phyloP scores from a whole-genome alignment of 345 rosid species.

The Stellera chamaejasme region DNA sequence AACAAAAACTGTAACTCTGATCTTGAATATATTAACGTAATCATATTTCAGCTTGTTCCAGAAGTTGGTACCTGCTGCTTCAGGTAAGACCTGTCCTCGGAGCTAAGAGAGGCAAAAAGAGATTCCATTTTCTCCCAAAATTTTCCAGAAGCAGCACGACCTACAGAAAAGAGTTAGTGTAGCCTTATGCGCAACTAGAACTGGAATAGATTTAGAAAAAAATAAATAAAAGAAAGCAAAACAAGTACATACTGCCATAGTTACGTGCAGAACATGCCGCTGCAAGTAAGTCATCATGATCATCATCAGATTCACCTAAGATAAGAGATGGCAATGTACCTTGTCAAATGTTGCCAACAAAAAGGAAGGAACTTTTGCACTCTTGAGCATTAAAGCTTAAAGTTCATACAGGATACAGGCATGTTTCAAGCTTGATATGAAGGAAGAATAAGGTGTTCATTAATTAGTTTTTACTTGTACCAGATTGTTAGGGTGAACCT shows the following conservation, averaged over 20 bases:
- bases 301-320: constrained; percentile 87
- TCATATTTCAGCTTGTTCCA: constrained; percentile 10
- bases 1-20: constrained; percentile 9
- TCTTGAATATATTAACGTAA: constrained; percentile 8
- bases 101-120: constrained; percentile 47
- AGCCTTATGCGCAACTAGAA: neutral
- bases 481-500: neutral
- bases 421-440: no score
- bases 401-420: neutral
- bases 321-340: constrained; percentile 9
- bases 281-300: constrained; percentile 69
- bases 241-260: constrained; percentile 47
- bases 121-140: constrained; percentile 91
- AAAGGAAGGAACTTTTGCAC: neutral
- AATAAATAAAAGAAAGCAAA: constrained; percentile 7
- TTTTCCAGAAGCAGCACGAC: constrained; percentile 54
- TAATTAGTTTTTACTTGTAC: neutral
- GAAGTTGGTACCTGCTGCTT: constrained; percentile 63
- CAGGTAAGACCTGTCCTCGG: constrained; percentile 57
- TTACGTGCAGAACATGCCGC: constrained; percentile 80
- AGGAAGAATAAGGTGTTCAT: neutral
- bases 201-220: neutral
- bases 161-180: constrained; percentile 30
- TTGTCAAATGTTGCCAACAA: constrained; percentile 6
- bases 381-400: no score